Conservation (phyloP, 2,329 filamentous ascomycete genomes). For the Nemania serpens region DNA sequence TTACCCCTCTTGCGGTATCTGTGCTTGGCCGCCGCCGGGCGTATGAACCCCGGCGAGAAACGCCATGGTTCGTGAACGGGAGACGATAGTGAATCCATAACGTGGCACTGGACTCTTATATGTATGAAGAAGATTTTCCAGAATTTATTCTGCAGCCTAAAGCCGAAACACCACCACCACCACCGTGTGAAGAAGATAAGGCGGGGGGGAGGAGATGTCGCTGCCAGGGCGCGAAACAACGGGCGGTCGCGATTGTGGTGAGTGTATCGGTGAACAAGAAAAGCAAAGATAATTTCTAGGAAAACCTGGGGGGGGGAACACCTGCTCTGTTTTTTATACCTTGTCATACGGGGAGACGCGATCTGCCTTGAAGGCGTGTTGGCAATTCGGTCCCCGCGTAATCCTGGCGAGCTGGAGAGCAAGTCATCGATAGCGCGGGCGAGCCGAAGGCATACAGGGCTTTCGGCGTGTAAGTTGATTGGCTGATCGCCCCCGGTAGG, state of each 20-base stretch:
- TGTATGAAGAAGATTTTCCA: neutral
- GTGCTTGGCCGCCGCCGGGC: neutral
- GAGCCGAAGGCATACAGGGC: conserved; percentile 18
- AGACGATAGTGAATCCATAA: conserved; percentile 11
- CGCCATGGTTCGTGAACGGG: neutral
- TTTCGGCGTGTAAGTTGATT: conserved; percentile 28
- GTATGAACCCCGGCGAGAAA: no score
- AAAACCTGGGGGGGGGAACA: neutral
- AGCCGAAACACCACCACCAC: no score
- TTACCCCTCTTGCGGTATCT: conserved; percentile 9
- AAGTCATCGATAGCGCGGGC: neutral
- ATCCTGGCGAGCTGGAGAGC: conserved; percentile 9
- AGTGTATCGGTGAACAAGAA: conserved; percentile 16
- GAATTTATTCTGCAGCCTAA: neutral
- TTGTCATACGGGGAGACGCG: neutral
- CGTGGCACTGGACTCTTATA: conserved; percentile 4
- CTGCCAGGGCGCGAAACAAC: neutral
- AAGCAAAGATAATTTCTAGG: neutral
- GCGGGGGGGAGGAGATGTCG: neutral
- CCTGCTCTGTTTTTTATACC: conserved; percentile 1
- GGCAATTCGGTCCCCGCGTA: neutral
- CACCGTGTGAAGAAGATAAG: neutral
- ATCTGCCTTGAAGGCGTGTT: neutral
- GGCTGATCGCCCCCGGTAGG: neutral
- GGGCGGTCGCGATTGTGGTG: neutral